phyloP scores from a whole-genome alignment of 345 rosid species.

The Camelina laxa region DNA sequence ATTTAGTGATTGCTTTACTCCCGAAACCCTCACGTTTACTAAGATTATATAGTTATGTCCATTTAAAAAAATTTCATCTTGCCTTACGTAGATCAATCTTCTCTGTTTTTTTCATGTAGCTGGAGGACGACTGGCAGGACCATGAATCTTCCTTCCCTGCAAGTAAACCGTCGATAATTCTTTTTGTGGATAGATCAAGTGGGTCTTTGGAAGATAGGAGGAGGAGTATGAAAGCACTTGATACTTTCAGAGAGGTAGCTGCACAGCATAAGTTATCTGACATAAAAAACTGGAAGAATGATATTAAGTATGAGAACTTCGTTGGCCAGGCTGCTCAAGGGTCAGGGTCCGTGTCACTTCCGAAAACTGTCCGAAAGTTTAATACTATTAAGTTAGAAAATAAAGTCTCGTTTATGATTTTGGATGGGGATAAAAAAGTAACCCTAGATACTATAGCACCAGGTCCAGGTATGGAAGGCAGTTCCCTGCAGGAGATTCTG shows the following conservation, averaged over 20 bases:
- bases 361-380: constrained; percentile 47
- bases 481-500: constrained; percentile 76
- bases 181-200: constrained; percentile 86
- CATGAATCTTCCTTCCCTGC: constrained; percentile 61
- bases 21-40: not conserved
- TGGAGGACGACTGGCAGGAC: constrained; percentile 59
- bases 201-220: constrained; percentile 58
- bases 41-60: constrained; percentile 22
- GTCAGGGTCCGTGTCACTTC: constrained; percentile 51
- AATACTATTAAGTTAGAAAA: constrained; percentile 59
- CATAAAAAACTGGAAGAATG: constrained; percentile 41
- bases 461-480: constrained; percentile 63
- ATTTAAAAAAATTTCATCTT: not conserved
- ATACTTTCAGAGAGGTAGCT: constrained; percentile 66
- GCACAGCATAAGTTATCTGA: constrained; percentile 47
- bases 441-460: constrained; percentile 56
- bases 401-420: constrained; percentile 71
- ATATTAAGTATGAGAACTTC: constrained; percentile 43
- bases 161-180: constrained; percentile 72
- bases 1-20: not conserved
- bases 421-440: constrained; percentile 67
- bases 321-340: constrained; percentile 48
- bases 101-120: constrained; percentile 52
- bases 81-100: constrained; percentile 20
- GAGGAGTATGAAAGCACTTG: constrained; percentile 70